Base-by-base conservation (phyloP, 192 early-diverging fungal species). In the Linnemannia zychae region DNA sequence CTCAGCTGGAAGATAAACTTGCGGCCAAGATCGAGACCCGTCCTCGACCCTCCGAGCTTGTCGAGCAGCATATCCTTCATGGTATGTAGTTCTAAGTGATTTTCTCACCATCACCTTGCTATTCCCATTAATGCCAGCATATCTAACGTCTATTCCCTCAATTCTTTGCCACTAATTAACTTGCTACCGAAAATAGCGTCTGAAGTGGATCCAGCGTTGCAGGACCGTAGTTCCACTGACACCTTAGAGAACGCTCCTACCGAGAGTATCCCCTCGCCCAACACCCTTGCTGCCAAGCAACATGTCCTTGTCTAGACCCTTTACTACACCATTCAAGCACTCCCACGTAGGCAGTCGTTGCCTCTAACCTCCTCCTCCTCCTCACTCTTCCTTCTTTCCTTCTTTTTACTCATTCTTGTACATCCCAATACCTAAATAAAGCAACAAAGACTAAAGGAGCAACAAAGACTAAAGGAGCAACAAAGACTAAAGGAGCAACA, bases 21-120 rank as follows among this genome's bases (percentile, higher is more conserved):
- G 76, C 78, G 13, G 73, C 86, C 12, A 90, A 89, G 38, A 60
- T 91, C 22, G 71, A 87, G 40, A 67, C 86, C 3, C 82, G 90
- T 60, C 89, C 89, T 34, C 38, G 76, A 22, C 67, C 77, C n/a
- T 77, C 82, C n/a, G 63, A 63, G 36, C 65, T 80, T 31, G 22
- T 80, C 16, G 52, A 80, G 17, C 63, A 80, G 15, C 37, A 80
- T 34, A 80, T 80, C 28, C 78, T 80, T 68, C 60, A 75, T 28
- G 72, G 49, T 38, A 20, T 6, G 12, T 74, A 44, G 40, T 44
- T 44, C 9, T 44, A 44, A 44, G n/a, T n/a, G n/a, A n/a, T n/a
- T n/a, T n/a, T n/a, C n/a, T n/a, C n/a, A n/a, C n/a, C n/a, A n/a
- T n/a, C n/a, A n/a, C n/a, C n/a, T n/a, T n/a, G n/a, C n/a, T n/a